Evolutionary conservation across 768 basidiomycete species (phyloP).

Genomic region (Amanita fuliginea): DNA sequence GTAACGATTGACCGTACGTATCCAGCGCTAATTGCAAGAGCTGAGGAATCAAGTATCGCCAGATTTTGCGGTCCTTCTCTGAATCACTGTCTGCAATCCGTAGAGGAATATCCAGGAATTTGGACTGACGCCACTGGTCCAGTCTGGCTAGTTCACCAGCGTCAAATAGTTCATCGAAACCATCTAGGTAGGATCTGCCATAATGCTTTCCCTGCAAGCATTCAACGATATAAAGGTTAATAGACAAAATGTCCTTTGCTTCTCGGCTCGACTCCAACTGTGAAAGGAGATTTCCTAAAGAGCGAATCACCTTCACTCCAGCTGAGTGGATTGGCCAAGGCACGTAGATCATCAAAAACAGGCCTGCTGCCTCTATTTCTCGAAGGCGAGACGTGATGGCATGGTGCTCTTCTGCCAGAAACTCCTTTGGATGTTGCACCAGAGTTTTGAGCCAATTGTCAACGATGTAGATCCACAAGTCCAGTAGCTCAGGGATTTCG

Average conservation of each 20-base stretch:
- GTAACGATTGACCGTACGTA: constrained; percentile 30
- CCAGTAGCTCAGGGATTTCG: constrained; percentile 56
- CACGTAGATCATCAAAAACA: constrained; percentile 66
- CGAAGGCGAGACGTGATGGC: constrained; percentile 33
- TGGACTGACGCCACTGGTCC: constrained; percentile 54
- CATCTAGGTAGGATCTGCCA: constrained; percentile 39
- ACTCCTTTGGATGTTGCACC: constrained; percentile 24
- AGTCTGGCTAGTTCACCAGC: constrained; percentile 47
- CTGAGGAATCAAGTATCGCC: constrained; percentile 62
- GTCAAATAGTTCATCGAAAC: constrained; percentile 59
- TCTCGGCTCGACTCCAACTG: constrained; percentile 26
- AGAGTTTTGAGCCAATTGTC: constrained; percentile 53
- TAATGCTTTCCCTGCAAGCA: constrained; percentile 40
- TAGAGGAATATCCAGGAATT: constrained; percentile 44
- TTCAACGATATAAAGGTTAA: constrained; percentile 32
- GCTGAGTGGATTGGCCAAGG: constrained; percentile 35
- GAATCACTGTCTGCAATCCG: constrained; percentile 64
- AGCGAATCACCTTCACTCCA: constrained; percentile 56
- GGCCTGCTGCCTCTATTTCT: constrained; percentile 59
- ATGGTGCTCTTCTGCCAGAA: constrained; percentile 30
- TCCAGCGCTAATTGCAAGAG: constrained; percentile 51
- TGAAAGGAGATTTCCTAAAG: constrained; percentile 37
- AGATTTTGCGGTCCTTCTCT: constrained; percentile 57
- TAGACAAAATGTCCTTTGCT: constrained; percentile 16
- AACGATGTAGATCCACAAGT: constrained; percentile 65